These are phyloP conservation scores for Fagopyrum esculentum DNA, from an alignment of 148 eudicot genomes.

Conservation along the genomic window DNA sequence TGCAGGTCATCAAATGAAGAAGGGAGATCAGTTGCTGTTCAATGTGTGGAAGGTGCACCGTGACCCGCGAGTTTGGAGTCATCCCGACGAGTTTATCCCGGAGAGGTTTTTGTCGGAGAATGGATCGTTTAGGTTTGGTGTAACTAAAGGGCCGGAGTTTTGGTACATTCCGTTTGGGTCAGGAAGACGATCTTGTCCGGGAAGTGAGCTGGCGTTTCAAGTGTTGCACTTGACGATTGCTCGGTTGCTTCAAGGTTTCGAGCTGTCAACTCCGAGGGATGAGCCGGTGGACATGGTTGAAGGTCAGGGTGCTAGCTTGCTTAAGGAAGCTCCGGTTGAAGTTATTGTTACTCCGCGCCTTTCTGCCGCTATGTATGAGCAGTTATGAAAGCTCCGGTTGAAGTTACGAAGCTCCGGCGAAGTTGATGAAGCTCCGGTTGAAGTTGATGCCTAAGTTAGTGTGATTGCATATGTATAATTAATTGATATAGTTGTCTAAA, in stretches of 20 bases:
- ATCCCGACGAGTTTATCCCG: slow-evolving; percentile 27
- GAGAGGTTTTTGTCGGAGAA: slow-evolving; percentile 23
- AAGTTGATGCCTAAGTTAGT: no score
- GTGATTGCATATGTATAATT: no score
- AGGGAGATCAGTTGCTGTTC: slow-evolving; percentile 17
- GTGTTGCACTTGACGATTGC: slow-evolving; percentile 26
- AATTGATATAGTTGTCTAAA: no score
- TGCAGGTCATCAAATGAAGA: slow-evolving; percentile 17
- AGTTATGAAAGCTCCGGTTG: no score
- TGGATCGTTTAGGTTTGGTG: neutral
- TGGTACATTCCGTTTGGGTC: slow-evolving; percentile 34
- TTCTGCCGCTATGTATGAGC: neutral
- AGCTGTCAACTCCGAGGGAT: slow-evolving; percentile 3
- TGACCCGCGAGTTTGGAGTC: slow-evolving; percentile 27
- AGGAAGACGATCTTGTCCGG: slow-evolving; percentile 33
- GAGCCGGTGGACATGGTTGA: slow-evolving; percentile 26
- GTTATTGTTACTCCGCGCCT: slow-evolving; percentile 22
- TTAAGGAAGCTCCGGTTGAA: slow-evolving; percentile 24
- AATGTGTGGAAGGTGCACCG: slow-evolving; percentile 30
- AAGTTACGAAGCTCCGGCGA: no score
- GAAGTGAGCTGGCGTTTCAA: slow-evolving; percentile 23
- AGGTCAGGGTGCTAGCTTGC: slow-evolving; percentile 16
- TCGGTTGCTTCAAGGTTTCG: slow-evolving; percentile 29
- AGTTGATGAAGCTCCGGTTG: no score
- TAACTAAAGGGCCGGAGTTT: slow-evolving; percentile 22